Percentiles rank a stretch among this genome's conserved stretches.
Conservation (phyloP, 192 early-diverging fungal species). For the Podila minutissima region DNA sequence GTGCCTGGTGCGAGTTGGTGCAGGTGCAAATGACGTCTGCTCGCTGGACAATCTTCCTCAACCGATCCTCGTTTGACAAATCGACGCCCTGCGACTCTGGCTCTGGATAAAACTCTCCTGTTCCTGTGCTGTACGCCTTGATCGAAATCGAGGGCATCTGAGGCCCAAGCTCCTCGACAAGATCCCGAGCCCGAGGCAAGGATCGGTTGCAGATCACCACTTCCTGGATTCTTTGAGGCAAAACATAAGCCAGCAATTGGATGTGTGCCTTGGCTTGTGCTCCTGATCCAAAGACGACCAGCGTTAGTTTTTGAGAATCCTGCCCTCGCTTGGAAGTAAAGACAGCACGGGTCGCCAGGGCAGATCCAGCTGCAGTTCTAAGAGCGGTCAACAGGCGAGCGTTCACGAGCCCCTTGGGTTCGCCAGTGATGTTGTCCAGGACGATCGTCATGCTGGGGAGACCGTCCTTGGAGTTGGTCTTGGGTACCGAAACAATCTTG, state of each 20-base stretch:
- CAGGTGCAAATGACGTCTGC: slow-evolving; percentile 66
- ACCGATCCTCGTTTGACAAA: neutral
- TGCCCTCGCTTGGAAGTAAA: slow-evolving; percentile 14
- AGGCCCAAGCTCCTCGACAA: slow-evolving; percentile 29
- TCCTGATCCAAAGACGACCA: slow-evolving; percentile 63
- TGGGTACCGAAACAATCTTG: slow-evolving; percentile 61
- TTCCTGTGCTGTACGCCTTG: slow-evolving; percentile 31
- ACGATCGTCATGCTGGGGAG: slow-evolving; percentile 56
- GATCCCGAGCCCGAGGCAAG: slow-evolving; percentile 28
- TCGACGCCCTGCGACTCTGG: neutral
- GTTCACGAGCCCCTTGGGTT: slow-evolving; percentile 57
- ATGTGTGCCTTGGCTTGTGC: slow-evolving; percentile 61
- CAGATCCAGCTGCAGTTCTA: slow-evolving; percentile 63
- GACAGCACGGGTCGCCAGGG: slow-evolving; percentile 53
- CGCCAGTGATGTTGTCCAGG: slow-evolving; percentile 55
- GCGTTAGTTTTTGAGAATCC: slow-evolving; percentile 9
- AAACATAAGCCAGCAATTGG: slow-evolving; percentile 53
- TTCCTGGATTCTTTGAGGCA: slow-evolving; percentile 42
- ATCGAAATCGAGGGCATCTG: slow-evolving; percentile 17
- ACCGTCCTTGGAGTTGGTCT: slow-evolving; percentile 51
- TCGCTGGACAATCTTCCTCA: slow-evolving; percentile 41
- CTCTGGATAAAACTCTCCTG: slow-evolving; percentile 17
- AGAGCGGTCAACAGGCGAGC: slow-evolving; percentile 57
- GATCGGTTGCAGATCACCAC: slow-evolving; percentile 60
- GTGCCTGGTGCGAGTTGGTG: slow-evolving; percentile 53